These are phyloP conservation scores for Aplosporella prunicola DNA, from an alignment of 2,329 filamentous ascomycete species.

Conservation along the genomic window DNA sequence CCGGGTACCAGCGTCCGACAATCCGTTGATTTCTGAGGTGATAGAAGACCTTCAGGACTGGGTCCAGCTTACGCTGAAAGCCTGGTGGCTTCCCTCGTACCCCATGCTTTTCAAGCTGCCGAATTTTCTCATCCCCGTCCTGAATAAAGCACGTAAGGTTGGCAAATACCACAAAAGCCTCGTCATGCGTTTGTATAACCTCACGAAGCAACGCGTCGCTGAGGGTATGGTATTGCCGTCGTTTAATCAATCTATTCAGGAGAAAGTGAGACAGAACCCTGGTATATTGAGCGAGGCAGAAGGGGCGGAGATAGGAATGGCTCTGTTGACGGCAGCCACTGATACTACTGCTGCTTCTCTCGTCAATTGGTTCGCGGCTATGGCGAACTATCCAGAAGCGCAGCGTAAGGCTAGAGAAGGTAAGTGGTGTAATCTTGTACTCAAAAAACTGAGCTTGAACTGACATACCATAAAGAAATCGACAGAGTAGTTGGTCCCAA, in stretches of 20 bases:
- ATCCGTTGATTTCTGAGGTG: conserved; percentile 1
- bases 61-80: not conserved
- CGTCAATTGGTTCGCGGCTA: conserved; percentile 24
- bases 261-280: not conserved
- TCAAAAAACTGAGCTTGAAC: not conserved
- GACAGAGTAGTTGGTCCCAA: conserved; percentile 14
- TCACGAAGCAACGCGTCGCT: conserved; percentile 5
- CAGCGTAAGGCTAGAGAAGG: conserved; percentile 22
- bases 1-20: not conserved
- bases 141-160: conserved; percentile 23
- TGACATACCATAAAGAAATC: conserved; percentile 9
- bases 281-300: not conserved
- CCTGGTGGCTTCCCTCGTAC: conserved; percentile 32
- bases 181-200: conserved; percentile 16
- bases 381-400: conserved; percentile 19
- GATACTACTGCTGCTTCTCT: conserved; percentile 17
- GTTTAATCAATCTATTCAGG: conserved; percentile 2
- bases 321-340: conserved; percentile 3
- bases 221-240: not conserved
- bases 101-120: conserved; percentile 35
- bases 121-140: conserved; percentile 25
- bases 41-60: not conserved
- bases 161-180: conserved; percentile 30
- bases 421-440: not conserved
- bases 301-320: not conserved